Percentiles rank a stretch among this genome's conserved stretches.
Evolutionary conservation across 306 rosid species (phyloP).

Genomic region (Elaeagnus macrophylla): DNA sequence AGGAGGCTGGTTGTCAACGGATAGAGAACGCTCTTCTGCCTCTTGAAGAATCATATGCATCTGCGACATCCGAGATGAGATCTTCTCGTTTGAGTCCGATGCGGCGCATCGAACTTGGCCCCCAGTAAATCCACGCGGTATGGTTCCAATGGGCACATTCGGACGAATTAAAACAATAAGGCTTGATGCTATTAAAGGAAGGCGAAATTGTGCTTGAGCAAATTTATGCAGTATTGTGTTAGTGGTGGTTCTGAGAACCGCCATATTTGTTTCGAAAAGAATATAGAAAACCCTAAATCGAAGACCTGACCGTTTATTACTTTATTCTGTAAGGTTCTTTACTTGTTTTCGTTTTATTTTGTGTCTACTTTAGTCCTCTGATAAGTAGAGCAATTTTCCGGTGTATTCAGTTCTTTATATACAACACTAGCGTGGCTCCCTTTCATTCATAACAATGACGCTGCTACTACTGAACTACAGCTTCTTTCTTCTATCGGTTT

Average conservation of each 20-base stretch:
- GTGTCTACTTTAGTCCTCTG: no score
- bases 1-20: slow-evolving; percentile 40
- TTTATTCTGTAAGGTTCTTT: no score
- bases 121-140: slow-evolving; percentile 21
- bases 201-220: slow-evolving; percentile 23
- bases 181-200: slow-evolving; percentile 11
- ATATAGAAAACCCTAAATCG: no score
- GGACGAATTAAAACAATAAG: not conserved
- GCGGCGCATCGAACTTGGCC: slow-evolving; percentile 45
- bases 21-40: slow-evolving; percentile 67
- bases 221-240: slow-evolving; percentile 35
- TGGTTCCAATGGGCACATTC: slow-evolving; percentile 10
- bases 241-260: slow-evolving; percentile 29
- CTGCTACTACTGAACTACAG: no score
- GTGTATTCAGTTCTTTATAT: no score
- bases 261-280: slow-evolving; percentile 21
- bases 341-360: no score
- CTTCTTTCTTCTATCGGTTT: no score
- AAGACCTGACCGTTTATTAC: no score
- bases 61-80: slow-evolving; percentile 71
- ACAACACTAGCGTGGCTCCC: no score
- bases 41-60: slow-evolving; percentile 62
- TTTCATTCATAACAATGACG: no score
- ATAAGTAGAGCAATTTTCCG: no score
- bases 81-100: slow-evolving; percentile 36